A percentile compares a stretch with the other conserved stretches of the same genome.
Evolutionary conservation across 2,329 filamentous ascomycete species (phyloP).

Genomic region (Pestalotiopsis sp.): DNA sequence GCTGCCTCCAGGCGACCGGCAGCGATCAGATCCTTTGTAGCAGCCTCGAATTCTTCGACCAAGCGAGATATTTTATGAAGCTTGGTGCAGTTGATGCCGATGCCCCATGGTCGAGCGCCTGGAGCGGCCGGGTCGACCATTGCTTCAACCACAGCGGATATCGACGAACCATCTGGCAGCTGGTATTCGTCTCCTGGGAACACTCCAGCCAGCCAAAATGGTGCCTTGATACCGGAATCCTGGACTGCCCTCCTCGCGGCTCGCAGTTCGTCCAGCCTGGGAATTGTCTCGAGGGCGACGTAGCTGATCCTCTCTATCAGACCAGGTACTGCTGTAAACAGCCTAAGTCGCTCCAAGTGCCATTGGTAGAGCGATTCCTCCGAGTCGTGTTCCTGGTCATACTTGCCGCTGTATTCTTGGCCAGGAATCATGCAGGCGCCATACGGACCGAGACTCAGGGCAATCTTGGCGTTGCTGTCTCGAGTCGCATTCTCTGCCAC

Average conservation of each 20-base stretch:
- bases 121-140: constrained; percentile 24
- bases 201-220: constrained; percentile 66
- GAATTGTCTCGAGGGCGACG: constrained; percentile 69
- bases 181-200: constrained; percentile 57
- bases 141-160: constrained; percentile 42
- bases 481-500: constrained; percentile 41
- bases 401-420: constrained; percentile 66
- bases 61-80: constrained; percentile 62
- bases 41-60: constrained; percentile 56
- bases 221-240: constrained; percentile 30
- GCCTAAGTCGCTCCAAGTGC: constrained; percentile 56
- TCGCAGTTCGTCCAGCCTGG: constrained; percentile 62
- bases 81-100: constrained; percentile 73
- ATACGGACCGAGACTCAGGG: constrained; percentile 67
- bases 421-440: constrained; percentile 68
- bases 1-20: constrained; percentile 36
- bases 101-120: constrained; percentile 53
- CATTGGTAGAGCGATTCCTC: constrained; percentile 52
- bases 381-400: constrained; percentile 52
- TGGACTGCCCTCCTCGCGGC: constrained; percentile 50
- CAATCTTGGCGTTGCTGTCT: constrained; percentile 39
- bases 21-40: constrained; percentile 40
- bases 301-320: constrained; percentile 49
- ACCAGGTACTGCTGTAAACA: constrained; percentile 48
- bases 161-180: constrained; percentile 59